Base-by-base conservation (phyloP, 257 asterid genomes). In the Solanum arcanum region DNA sequence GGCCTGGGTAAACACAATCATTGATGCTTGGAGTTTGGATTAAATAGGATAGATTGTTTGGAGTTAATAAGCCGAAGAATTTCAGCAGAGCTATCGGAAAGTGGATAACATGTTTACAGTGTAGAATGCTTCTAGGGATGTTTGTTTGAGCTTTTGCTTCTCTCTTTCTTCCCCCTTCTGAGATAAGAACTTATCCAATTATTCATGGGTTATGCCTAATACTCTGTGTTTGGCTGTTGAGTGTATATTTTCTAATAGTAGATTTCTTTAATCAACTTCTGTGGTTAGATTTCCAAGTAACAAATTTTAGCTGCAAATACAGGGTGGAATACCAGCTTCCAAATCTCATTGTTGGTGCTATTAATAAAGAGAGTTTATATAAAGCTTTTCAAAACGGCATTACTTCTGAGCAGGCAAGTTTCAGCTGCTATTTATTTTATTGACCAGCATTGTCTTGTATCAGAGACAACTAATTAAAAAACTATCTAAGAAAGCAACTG, bases 301-400 rank as follows among this genome's bases (percentile, higher is more conserved):
- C 85, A 83, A 31, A 62, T 44, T 84, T 87, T 74, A 20, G 33
- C 88, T 93, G 87, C 81, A 88, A 91, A 86, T 89, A 72, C 96
- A 96, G 99, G 94, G 93, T 97, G 41, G 99, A 95, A 88, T 97
- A 97, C 92, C 99, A 95, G 92, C 98, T 97, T 76, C 99, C 99
- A 33, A 97, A 97, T 93, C 98, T 97, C 91, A 93, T 96, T 69
- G 99, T 97, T 81, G 92, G 96, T n/a, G 96, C 98, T 42, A 95
- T 97, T 89, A 96, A 92, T 20, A 97, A 96, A 90, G 99, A 97
- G 88, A 96, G 98, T 95, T 93, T 97, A 93, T 92, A 95, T 88
- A 96, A 93, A 90, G 99, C 99, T 83, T 94, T 96, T 91, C 90
- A 83, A 88, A 93, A 96, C 86, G 99, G 99, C 92, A 97, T 97